Evolutionary conservation across 1,139 yeast genomes (phyloP).

Genomic region (Scheffersomyces stambukii): DNA sequence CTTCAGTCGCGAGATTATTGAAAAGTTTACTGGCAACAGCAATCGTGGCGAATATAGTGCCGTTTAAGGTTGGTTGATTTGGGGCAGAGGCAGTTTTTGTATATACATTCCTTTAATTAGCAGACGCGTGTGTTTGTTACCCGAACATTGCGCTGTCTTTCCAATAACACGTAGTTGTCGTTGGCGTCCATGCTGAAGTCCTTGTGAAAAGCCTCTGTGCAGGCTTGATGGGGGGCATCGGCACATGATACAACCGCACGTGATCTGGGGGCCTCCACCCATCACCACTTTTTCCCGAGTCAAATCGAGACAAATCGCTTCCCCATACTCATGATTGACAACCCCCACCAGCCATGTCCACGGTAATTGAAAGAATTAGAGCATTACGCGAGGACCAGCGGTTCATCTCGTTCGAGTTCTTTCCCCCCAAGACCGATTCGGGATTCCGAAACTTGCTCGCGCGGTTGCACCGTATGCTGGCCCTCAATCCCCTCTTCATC

Average conservation of each 20-base stretch:
- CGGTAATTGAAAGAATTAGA: constrained; percentile 45
- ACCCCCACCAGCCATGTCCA: constrained; percentile 7
- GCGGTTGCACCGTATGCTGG: constrained; percentile 84
- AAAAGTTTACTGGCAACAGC: constrained; percentile 63
- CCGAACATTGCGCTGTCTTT: background rate
- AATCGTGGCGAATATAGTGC: constrained; percentile 90
- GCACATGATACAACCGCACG: too few species aligned
- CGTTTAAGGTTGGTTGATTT: constrained; percentile 39
- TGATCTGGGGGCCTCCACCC: too few species aligned
- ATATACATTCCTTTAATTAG: too few species aligned
- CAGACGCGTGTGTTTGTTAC: too few species aligned
- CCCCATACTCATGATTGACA: constrained; percentile 1
- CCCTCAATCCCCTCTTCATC: constrained; percentile 81
- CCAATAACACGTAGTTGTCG: background rate
- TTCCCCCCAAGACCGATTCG: constrained; percentile 92
- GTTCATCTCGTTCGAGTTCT: constrained; percentile 87
- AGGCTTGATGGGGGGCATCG: too few species aligned
- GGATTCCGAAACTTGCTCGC: constrained; percentile 82
- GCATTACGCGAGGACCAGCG: constrained; percentile 48
- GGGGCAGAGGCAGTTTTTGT: too few species aligned
- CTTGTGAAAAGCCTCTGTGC: too few species aligned
- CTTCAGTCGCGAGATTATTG: constrained; percentile 63
- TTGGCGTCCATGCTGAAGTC: too few species aligned
- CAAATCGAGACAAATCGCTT: background rate
- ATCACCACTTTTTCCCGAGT: background rate